These are phyloP conservation scores for Endotrypanum monterogeii DNA, from an alignment of 208 protist genomes.

Conservation along the genomic window DNA sequence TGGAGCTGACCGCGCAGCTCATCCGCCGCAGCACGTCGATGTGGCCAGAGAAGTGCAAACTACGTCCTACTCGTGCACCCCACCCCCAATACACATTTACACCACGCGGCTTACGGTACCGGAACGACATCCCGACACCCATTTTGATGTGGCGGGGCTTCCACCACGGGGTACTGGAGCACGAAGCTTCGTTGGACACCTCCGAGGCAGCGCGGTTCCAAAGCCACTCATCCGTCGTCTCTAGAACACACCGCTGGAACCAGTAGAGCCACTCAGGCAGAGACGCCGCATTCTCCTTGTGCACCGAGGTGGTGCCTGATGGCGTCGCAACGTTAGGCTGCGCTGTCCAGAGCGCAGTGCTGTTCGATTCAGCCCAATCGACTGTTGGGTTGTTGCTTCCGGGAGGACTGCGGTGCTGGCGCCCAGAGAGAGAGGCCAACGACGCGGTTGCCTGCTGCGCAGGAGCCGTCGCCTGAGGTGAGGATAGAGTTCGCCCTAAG, in stretches of 20 bases:
- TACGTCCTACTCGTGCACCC: conserved; percentile 44
- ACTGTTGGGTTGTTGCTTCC: background rate
- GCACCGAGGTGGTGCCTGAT: background rate
- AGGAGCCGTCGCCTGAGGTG: background rate
- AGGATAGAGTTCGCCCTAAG: background rate
- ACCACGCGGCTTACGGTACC: conserved; percentile 70
- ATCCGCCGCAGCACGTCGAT: conserved; percentile 75
- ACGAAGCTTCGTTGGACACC: conserved; percentile 15
- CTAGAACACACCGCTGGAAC: conserved; percentile 27
- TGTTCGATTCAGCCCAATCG: background rate
- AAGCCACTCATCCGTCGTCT: conserved; percentile 35
- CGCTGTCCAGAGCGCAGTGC: background rate
- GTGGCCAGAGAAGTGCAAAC: conserved; percentile 53
- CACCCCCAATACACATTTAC: conserved; percentile 80
- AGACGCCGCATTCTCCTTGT: background rate
- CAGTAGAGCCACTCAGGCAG: conserved; percentile 24
- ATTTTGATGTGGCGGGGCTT: conserved; percentile 53
- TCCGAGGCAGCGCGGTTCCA: conserved; percentile 26
- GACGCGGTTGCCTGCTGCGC: background rate
- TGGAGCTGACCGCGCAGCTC: conserved; percentile 62
- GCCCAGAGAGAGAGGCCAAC: background rate
- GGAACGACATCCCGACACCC: conserved; percentile 60
- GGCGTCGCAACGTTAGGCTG: background rate
- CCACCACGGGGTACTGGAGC: conserved; percentile 39
- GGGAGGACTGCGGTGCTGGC: background rate